These are phyloP conservation scores for Paecilomyces fulvus DNA, from an alignment of 2,329 filamentous ascomycete genomes.

Conservation along the genomic window DNA sequence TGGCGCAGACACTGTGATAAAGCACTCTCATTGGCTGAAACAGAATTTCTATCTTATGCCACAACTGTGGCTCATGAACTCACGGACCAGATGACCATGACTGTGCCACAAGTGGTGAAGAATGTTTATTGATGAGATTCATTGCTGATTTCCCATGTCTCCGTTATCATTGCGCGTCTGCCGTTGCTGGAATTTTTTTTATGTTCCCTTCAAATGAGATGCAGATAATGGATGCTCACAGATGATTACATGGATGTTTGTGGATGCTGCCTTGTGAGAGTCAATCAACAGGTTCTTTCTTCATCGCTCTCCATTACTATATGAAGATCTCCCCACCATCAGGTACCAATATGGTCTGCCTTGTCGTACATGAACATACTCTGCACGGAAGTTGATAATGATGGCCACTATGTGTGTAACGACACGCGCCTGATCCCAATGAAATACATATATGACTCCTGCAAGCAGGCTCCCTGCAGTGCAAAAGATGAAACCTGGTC, in stretches of 20 bases:
- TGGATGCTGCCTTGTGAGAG: too few species aligned
- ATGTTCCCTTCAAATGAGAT: too few species aligned
- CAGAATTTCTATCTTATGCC: conserved; percentile 7
- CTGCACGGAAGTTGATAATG: not conserved
- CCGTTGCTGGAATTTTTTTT: too few species aligned
- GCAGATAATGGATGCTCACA: too few species aligned
- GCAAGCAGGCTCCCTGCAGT: not conserved
- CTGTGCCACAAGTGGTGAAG: not conserved
- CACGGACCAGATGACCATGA: not conserved
- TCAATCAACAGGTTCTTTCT: too few species aligned
- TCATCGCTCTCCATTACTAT: too few species aligned
- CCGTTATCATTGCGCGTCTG: not conserved
- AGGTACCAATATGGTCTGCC: conserved; percentile 6
- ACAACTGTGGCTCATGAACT: conserved; percentile 23
- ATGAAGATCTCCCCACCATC: not conserved
- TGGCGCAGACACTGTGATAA: not conserved
- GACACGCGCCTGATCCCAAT: not conserved
- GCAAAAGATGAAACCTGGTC: not conserved
- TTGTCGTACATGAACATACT: not conserved
- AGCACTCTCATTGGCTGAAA: conserved; percentile 16
- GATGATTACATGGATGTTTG: too few species aligned
- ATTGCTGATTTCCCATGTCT: not conserved
- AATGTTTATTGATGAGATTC: not conserved
- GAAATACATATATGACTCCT: not conserved
- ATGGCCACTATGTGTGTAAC: not conserved